A percentile compares a stretch with the other conserved stretches of the same genome.
Evolutionary conservation across 2,329 filamentous ascomycete genomes (phyloP).

Genomic region (Cladosporium halotolerans): DNA sequence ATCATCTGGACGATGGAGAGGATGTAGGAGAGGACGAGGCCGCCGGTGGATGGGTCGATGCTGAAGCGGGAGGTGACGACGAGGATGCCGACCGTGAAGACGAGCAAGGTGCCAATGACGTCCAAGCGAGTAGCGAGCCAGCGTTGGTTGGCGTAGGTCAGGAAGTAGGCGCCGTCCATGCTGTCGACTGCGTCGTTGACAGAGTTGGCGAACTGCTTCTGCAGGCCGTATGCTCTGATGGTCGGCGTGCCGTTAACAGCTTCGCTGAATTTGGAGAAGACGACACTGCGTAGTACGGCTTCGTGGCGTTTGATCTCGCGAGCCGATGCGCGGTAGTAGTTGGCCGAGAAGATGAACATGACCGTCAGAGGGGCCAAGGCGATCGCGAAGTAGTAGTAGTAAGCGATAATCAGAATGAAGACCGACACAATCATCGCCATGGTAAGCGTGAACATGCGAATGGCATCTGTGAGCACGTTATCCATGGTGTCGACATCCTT

Average conservation of each 20-base stretch:
- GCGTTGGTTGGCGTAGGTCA: constrained; percentile 91
- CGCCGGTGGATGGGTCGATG: constrained; percentile 76
- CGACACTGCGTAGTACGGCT: constrained; percentile 74
- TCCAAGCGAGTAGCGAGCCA: constrained; percentile 87
- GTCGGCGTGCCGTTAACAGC: constrained; percentile 76
- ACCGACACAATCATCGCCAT: constrained; percentile 75
- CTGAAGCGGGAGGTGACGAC: constrained; percentile 87
- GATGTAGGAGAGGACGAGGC: constrained; percentile 88
- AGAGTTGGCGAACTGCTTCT: constrained; percentile 64
- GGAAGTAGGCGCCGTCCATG: constrained; percentile 90
- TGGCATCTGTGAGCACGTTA: constrained; percentile 79
- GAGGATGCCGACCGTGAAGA: constrained; percentile 82
- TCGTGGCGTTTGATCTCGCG: constrained; percentile 94
- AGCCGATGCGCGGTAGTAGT: constrained; percentile 85
- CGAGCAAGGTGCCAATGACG: constrained; percentile 72
- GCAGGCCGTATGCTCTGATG: constrained; percentile 82
- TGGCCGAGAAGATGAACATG: constrained; percentile 73
- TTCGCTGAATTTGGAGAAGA: constrained; percentile 89
- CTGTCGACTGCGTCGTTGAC: constrained; percentile 72
- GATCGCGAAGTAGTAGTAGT: constrained; percentile 81
- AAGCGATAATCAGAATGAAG: constrained; percentile 88
- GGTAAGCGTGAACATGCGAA: constrained; percentile 88
- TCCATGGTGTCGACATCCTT: constrained; percentile 97
- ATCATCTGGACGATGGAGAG: constrained; percentile 91
- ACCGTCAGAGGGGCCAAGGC: constrained; percentile 64